Base-by-base conservation (phyloP, 106 monocot genomes). In the Chionographis japonica region DNA sequence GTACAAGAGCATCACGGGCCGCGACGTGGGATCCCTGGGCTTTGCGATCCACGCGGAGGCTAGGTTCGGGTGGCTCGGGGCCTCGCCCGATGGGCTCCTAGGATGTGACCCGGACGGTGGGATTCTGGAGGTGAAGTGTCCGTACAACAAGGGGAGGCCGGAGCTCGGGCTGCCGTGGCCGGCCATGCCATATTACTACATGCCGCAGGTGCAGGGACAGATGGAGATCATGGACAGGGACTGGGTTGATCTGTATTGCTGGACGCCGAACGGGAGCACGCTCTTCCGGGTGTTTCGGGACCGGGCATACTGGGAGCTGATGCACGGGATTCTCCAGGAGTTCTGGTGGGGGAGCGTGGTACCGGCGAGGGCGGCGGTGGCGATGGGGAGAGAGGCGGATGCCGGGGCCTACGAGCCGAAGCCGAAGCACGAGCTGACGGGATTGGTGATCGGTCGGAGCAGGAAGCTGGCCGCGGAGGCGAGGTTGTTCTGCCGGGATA, bases 151-250 rank as follows among this genome's bases (percentile, higher is more conserved):
- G 54, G 98, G 98, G 46, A 78, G 78, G 65, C 98, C 98, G 0
- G 93, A 98, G 72, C 77, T 85, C 12, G 98, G 80, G 2, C 71
- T 93, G 52, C 98, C 98, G 8, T 98, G 98, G 98, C 50, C 68
- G 4, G 76, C 65, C 4, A 40, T 98, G 64, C 98, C 98, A 17
- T 88, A 88, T 79, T 98, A 98, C 63, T 98, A 98, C 73, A 88
- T 98, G 87, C 98, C 98, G 2, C 98, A 98, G 75, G 78, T 98
- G 52, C 98, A 98, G 61, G 98, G 98, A 7, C 90, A 85, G 75
- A 98, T 98, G 98, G 98, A 98, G 83, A 85, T 98, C 58, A 90
- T 98, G 93, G 82, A 83, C 59, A 66, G 89, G 18, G 87, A 93
- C 20, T 98, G 98, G 98, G 93, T 88, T 8, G 98, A 98, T 71